phyloP scores from a whole-genome alignment of 2,329 filamentous ascomycete genomes.

The Penicillium sp. region DNA sequence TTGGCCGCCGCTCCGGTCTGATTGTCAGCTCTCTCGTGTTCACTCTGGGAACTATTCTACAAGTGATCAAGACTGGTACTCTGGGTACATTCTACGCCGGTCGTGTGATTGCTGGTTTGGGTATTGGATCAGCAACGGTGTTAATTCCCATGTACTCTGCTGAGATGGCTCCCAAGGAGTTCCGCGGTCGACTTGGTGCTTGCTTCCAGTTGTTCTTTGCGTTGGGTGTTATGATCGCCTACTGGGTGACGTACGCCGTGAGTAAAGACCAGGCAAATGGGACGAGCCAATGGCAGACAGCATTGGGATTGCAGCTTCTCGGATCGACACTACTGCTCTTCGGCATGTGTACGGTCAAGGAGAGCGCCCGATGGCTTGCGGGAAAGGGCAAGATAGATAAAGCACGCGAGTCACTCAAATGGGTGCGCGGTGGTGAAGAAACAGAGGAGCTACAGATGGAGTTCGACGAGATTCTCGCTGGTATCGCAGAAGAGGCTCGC shows the following conservation, averaged over 20 bases:
- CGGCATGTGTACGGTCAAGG: slow-evolving; percentile 48
- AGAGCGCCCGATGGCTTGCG: slow-evolving; percentile 47
- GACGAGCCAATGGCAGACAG: slow-evolving; percentile 49
- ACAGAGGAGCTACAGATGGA: slow-evolving; percentile 31
- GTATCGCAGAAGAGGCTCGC: slow-evolving; percentile 46
- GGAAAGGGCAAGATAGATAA: slow-evolving; percentile 45
- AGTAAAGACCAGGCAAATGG: slow-evolving; percentile 34
- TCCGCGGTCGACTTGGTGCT: slow-evolving; percentile 23
- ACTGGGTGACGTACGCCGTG: slow-evolving; percentile 49
- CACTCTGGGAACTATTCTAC: slow-evolving; percentile 39
- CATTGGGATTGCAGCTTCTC: slow-evolving; percentile 45
- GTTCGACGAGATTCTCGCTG: slow-evolving; percentile 40
- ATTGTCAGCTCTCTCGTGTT: slow-evolving; percentile 43
- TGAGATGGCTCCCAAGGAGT: slow-evolving; percentile 41
- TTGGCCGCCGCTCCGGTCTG: slow-evolving; percentile 44
- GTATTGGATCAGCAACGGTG: slow-evolving; percentile 43
- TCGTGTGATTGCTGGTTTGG: slow-evolving; percentile 44
- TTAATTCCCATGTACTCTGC: slow-evolving; percentile 40
- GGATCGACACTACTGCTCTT: slow-evolving; percentile 45
- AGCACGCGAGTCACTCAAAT: slow-evolving; percentile 46
- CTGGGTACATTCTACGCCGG: slow-evolving; percentile 44
- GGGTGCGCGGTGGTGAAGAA: slow-evolving; percentile 49
- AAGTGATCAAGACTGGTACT: slow-evolving; percentile 45
- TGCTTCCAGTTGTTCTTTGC: slow-evolving; percentile 40
- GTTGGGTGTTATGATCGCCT: slow-evolving; percentile 37